Percentiles rank a stretch among this genome's conserved stretches.
Evolutionary conservation across 1,284 basidiomycete genomes (phyloP).

Genomic region (Quambalaria eucalypti): DNA sequence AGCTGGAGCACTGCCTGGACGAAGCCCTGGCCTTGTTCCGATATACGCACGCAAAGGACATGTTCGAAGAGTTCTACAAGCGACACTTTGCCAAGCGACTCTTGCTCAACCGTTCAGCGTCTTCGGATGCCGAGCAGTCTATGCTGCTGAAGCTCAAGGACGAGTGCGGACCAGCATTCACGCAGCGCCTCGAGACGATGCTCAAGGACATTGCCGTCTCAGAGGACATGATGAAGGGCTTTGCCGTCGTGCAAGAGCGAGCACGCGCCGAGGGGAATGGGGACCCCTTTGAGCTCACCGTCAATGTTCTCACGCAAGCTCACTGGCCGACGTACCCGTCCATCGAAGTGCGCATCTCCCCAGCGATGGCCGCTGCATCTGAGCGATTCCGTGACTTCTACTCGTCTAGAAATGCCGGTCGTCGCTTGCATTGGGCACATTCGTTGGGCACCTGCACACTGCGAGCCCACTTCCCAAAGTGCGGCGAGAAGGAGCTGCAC

Average conservation of each 20-base stretch:
- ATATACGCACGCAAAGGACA: slow-evolving; percentile 54
- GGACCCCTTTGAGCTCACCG: slow-evolving; percentile 49
- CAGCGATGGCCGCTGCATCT: slow-evolving; percentile 12
- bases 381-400: slow-evolving; percentile 37
- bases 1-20: slow-evolving; percentile 64
- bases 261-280: slow-evolving; percentile 17
- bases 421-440: slow-evolving; percentile 43
- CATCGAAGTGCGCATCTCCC: slow-evolving; percentile 22
- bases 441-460: slow-evolving; percentile 36
- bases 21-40: slow-evolving; percentile 73
- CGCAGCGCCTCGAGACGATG: slow-evolving; percentile 75
- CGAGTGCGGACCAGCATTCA: slow-evolving; percentile 80
- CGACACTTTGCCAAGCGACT: slow-evolving; percentile 79
- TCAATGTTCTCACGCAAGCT: slow-evolving; percentile 54
- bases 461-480: slow-evolving; percentile 40
- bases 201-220: slow-evolving; percentile 74
- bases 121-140: slow-evolving; percentile 78
- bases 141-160: slow-evolving; percentile 83
- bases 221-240: slow-evolving; percentile 57
- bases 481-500: slow-evolving; percentile 66
- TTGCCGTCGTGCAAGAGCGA: slow-evolving; percentile 48
- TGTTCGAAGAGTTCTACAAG: slow-evolving; percentile 79
- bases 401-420: slow-evolving; percentile 32
- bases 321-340: slow-evolving; percentile 53
- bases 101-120: slow-evolving; percentile 74